Conservation (phyloP, 305 asterid species). For the Galium porrigens region DNA sequence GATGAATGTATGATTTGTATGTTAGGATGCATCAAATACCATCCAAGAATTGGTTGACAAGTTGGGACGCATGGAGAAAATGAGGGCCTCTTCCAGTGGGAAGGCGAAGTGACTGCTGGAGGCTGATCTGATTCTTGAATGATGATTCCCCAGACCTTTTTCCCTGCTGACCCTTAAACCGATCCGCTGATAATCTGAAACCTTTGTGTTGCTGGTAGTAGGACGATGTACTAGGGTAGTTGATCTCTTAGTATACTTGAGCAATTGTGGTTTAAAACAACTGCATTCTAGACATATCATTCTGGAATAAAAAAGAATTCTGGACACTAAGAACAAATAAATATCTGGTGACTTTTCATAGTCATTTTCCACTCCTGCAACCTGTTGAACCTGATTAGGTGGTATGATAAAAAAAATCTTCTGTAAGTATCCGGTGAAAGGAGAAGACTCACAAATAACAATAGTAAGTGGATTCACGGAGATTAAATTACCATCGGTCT, state of each 20-base stretch:
- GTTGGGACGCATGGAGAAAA: slow-evolving; percentile 33
- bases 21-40: slow-evolving; percentile 55
- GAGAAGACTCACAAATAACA: not conserved
- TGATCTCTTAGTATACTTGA: not conserved
- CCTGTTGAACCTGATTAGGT: not conserved
- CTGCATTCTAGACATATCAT: not conserved
- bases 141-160: not conserved
- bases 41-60: slow-evolving; percentile 46
- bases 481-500: not conserved
- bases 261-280: not conserved
- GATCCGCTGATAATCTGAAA: not conserved
- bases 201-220: too few relatives aligned
- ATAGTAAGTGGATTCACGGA: not conserved
- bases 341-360: not conserved
- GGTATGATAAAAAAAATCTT: not conserved
- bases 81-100: slow-evolving; percentile 14
- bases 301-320: not conserved
- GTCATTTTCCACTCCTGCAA: not conserved
- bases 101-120: slow-evolving; percentile 14
- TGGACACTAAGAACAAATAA: not conserved
- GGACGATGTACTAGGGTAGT: not conserved
- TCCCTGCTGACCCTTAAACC: not conserved
- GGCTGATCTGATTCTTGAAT: not conserved
- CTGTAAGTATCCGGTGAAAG: not conserved
- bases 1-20: not conserved